phyloP scores from a whole-genome alignment of 2,329 filamentous ascomycete genomes.

The Alternaria longipes region DNA sequence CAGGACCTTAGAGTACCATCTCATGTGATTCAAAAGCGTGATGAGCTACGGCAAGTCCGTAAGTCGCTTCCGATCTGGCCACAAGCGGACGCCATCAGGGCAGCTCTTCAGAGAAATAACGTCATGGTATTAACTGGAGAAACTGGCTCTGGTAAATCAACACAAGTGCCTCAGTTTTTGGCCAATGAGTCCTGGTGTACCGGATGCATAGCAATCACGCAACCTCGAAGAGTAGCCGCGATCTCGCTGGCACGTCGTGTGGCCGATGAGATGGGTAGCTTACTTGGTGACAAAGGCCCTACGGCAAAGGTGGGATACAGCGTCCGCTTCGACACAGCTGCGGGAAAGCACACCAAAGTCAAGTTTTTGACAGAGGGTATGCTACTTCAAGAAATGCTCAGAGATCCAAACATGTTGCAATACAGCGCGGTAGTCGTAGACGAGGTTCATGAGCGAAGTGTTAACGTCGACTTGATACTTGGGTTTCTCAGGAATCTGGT shows the following conservation, averaged over 20 bases:
- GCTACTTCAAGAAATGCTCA: conserved; percentile 90
- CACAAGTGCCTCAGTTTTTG: conserved; percentile 92
- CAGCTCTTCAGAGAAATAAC: conserved; percentile 69
- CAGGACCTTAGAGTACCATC: conserved; percentile 25
- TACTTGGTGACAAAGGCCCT: conserved; percentile 66
- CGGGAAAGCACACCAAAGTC: conserved; percentile 82
- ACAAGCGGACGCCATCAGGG: conserved; percentile 74
- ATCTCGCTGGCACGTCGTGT: conserved; percentile 90
- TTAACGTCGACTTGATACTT: conserved; percentile 90
- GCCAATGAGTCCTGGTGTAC: conserved; percentile 82
- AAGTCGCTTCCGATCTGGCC: conserved; percentile 83
- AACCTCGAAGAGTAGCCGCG: conserved; percentile 91
- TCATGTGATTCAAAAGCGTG: conserved; percentile 55
- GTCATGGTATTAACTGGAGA: conserved; percentile 89
- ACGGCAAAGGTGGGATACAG: conserved; percentile 84
- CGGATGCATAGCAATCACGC: conserved; percentile 85
- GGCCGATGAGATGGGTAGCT: conserved; percentile 79
- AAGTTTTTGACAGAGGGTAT: conserved; percentile 98
- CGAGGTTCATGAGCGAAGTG: conserved; percentile 94
- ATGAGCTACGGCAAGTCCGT: conserved; percentile 61
- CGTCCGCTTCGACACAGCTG: conserved; percentile 90
- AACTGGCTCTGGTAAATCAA: conserved; percentile 96
- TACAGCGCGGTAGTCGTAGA: conserved; percentile 94
- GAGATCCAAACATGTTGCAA: conserved; percentile 80
- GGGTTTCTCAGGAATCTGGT: conserved; percentile 87